Percentiles rank a stretch among this genome's conserved stretches.
These are phyloP conservation scores for Lipomyces sp. DNA, from an alignment of 805 yeast species.

Conservation along the genomic window DNA sequence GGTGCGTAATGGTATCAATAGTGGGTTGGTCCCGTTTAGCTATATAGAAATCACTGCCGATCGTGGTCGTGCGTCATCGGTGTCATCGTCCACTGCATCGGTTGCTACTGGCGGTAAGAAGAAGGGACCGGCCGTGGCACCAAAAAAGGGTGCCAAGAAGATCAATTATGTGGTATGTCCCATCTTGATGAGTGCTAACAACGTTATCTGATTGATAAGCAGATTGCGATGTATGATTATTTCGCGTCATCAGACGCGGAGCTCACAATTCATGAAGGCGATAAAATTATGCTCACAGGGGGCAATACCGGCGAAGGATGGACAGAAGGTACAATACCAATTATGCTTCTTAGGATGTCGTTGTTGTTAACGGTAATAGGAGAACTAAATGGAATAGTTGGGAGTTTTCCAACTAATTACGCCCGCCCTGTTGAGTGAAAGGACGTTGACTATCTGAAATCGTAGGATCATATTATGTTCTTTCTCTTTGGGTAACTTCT, in stretches of 20 bases:
- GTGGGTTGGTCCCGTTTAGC: conserved; percentile 85
- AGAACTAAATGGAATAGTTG: conserved; percentile 38
- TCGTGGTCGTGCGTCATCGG: conserved; percentile 31
- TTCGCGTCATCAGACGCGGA: conserved; percentile 81
- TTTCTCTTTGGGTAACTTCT: background rate
- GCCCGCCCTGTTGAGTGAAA: conserved; percentile 22
- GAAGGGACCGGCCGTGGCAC: conserved; percentile 80
- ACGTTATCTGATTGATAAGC: conserved; percentile 23
- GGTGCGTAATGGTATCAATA: conserved; percentile 57
- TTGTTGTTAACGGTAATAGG: conserved; percentile 8
- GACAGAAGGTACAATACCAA: conserved; percentile 69
- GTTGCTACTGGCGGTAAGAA: conserved; percentile 45
- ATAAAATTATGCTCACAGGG: conserved; percentile 64
- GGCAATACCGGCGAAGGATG: conserved; percentile 85
- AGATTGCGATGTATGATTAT: conserved; percentile 74
- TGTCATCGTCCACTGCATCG: conserved; percentile 37
- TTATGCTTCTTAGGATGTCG: background rate
- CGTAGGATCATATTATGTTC: no score
- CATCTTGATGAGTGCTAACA: background rate
- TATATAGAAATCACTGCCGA: conserved; percentile 58
- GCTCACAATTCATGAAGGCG: conserved; percentile 72
- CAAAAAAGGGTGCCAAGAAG: conserved; percentile 71
- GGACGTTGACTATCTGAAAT: background rate
- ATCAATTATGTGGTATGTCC: conserved; percentile 54
- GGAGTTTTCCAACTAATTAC: conserved; percentile 42